A percentile compares a stretch with the other conserved stretches of the same genome.
Evolutionary conservation across 2,329 filamentous ascomycete species (phyloP).

Genomic region (Epichloe hybrida): DNA sequence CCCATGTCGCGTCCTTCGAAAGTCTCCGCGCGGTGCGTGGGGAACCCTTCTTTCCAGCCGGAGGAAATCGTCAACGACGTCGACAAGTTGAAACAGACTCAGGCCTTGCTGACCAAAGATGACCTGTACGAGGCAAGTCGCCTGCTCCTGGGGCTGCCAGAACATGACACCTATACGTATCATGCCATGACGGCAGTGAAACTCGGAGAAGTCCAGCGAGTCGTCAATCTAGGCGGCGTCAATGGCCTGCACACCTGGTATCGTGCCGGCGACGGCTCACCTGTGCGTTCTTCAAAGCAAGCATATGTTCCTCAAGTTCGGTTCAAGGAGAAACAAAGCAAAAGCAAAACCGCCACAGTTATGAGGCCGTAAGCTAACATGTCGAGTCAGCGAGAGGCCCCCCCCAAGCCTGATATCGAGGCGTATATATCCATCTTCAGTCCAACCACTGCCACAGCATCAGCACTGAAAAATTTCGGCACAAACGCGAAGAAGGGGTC

Average conservation of each 20-base stretch:
- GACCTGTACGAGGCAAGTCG: conserved; percentile 32
- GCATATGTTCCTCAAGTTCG: background rate
- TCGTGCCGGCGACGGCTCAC: conserved; percentile 20
- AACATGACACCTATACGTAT: conserved; percentile 34
- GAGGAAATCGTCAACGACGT: conserved; percentile 24
- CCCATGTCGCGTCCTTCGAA: conserved; percentile 15
- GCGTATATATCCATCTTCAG: conserved; percentile 57
- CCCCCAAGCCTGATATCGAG: conserved; percentile 44
- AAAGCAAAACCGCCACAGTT: no score
- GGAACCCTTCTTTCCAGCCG: conserved; percentile 30
- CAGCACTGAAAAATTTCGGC: conserved; percentile 47
- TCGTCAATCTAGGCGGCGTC: conserved; percentile 27
- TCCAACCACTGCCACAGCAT: conserved; percentile 42
- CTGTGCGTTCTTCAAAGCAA: conserved; percentile 13
- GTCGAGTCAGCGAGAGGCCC: conserved; percentile 26
- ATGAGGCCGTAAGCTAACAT: background rate
- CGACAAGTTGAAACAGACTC: conserved; percentile 22
- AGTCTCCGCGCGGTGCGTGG: conserved; percentile 27
- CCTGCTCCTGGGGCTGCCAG: conserved; percentile 29
- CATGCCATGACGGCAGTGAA: conserved; percentile 37
- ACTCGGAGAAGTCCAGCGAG: conserved; percentile 34
- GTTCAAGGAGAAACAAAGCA: background rate
- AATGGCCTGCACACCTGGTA: conserved; percentile 40
- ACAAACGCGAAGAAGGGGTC: conserved; percentile 53
- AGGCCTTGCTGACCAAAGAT: conserved; percentile 26